Percentiles rank a stretch among this genome's conserved stretches.
These are phyloP conservation scores for Chalciporus pseudorubinellus DNA, from an alignment of 768 basidiomycete species.

Conservation along the genomic window DNA sequence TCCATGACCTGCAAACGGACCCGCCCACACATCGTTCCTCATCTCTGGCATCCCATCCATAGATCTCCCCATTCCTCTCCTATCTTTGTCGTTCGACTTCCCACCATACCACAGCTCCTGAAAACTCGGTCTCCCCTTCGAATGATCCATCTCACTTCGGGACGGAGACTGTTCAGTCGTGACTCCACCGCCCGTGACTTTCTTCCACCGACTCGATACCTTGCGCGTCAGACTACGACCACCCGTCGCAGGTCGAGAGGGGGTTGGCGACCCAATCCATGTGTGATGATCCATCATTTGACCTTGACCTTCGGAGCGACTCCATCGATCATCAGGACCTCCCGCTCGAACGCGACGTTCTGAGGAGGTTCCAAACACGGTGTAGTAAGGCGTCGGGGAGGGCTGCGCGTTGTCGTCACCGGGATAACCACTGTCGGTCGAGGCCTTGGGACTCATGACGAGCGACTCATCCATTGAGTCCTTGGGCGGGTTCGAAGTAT, in stretches of 20 bases:
- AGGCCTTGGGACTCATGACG: conserved; percentile 5
- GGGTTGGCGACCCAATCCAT: not conserved
- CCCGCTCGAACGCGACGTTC: conserved; percentile 46
- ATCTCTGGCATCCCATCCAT: conserved; percentile 18
- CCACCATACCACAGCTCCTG: conserved; percentile 28
- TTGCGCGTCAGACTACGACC: conserved; percentile 33
- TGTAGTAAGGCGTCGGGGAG: conserved; percentile 48
- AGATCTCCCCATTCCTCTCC: conserved; percentile 11
- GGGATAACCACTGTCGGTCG: conserved; percentile 5
- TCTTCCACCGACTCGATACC: conserved; percentile 37
- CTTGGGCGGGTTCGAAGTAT: conserved; percentile 11
- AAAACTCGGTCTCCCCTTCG: conserved; percentile 32
- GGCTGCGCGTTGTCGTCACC: conserved; percentile 14
- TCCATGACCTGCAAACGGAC: conserved; percentile 10
- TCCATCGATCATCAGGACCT: conserved; percentile 37
- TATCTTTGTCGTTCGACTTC: conserved; percentile 5
- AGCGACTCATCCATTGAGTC: conserved; percentile 27
- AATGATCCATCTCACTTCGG: conserved; percentile 6
- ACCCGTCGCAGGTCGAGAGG: conserved; percentile 12
- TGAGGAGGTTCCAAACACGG: conserved; percentile 49
- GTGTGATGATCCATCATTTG: conserved; percentile 2
- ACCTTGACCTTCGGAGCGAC: conserved; percentile 3
- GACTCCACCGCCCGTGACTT: conserved; percentile 8
- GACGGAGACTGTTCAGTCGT: conserved; percentile 27
- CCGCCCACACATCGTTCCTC: conserved; percentile 9